Evolutionary conservation across 371 early-diverging fungal genomes (phyloP).

Genomic region (Circinella umbellata): DNA sequence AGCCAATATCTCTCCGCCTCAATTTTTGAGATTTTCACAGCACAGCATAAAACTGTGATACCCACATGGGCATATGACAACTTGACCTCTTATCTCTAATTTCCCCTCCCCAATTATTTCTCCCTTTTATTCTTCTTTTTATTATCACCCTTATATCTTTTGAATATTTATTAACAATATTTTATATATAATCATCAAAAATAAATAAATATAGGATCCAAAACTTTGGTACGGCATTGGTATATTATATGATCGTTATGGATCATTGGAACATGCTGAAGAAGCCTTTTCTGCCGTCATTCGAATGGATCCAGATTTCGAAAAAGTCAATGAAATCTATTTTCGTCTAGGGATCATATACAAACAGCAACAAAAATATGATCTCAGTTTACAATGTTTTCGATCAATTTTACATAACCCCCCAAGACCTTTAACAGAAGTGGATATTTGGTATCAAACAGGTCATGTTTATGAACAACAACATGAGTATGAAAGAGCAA

Average conservation of each 20-base stretch:
- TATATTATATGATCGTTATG: conserved; percentile 96
- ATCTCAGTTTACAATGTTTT: conserved; percentile 89
- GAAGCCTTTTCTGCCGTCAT: conserved; percentile 95
- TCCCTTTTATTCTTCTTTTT: no score
- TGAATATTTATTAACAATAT: no score
- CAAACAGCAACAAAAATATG: conserved; percentile 93
- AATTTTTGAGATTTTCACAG: no score
- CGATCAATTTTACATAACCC: conserved; percentile 88
- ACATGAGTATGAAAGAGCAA: conserved; percentile 84
- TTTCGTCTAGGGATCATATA: conserved; percentile 98
- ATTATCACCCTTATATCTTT: no score
- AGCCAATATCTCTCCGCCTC: background rate
- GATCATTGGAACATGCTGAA: conserved; percentile 95
- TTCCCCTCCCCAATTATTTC: no score
- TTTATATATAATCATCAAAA: no score
- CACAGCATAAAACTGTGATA: no score
- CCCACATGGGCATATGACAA: no score
- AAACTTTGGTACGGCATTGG: conserved; percentile 99
- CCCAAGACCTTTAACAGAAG: conserved; percentile 90
- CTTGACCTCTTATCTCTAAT: no score
- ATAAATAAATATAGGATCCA: conserved; percentile 70
- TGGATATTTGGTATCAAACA: conserved; percentile 98
- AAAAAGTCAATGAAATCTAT: conserved; percentile 96
- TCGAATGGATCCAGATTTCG: conserved; percentile 87
- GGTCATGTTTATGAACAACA: conserved; percentile 97